phyloP scores from a whole-genome alignment of 1,284 basidiomycete genomes.

The Sphaerobolus stellatus region DNA sequence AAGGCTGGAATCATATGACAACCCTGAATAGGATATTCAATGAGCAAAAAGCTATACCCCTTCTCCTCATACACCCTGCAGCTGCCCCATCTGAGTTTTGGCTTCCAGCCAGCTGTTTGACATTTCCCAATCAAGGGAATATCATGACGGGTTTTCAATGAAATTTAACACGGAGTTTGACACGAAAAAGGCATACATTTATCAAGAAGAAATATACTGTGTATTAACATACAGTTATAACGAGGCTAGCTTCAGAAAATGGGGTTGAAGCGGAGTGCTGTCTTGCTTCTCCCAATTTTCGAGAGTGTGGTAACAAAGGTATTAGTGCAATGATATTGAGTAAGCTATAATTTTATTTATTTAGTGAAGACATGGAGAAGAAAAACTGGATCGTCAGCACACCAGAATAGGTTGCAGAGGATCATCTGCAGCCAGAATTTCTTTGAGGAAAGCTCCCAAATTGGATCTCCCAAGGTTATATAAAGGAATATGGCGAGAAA shows the following conservation, averaged over 20 bases:
- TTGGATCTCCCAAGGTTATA: no score
- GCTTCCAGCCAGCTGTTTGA: slow-evolving; percentile 6
- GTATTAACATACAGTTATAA: neutral
- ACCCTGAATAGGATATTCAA: no score
- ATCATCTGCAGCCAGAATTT: no score
- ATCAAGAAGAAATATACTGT: neutral
- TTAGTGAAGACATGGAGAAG: no score
- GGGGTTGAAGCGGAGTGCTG: slow-evolving; percentile 26
- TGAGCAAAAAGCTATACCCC: neutral
- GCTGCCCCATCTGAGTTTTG: neutral
- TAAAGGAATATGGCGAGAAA: no score
- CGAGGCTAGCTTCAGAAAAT: slow-evolving; percentile 15
- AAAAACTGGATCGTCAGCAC: no score
- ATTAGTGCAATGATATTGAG: slow-evolving; percentile 22
- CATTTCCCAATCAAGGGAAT: neutral
- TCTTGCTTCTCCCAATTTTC: slow-evolving; percentile 25
- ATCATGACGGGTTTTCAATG: neutral
- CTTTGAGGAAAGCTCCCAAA: no score
- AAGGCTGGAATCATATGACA: neutral
- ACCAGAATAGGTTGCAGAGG: neutral
- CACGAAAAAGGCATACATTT: neutral
- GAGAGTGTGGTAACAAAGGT: slow-evolving; percentile 24
- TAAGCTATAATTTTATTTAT: slow-evolving; percentile 22
- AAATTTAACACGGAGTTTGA: neutral
- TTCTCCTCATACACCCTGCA: neutral